Percentiles rank a stretch among this genome's conserved stretches.
Conservation (phyloP, 345 rosid species). For the Salix purpurea region DNA sequence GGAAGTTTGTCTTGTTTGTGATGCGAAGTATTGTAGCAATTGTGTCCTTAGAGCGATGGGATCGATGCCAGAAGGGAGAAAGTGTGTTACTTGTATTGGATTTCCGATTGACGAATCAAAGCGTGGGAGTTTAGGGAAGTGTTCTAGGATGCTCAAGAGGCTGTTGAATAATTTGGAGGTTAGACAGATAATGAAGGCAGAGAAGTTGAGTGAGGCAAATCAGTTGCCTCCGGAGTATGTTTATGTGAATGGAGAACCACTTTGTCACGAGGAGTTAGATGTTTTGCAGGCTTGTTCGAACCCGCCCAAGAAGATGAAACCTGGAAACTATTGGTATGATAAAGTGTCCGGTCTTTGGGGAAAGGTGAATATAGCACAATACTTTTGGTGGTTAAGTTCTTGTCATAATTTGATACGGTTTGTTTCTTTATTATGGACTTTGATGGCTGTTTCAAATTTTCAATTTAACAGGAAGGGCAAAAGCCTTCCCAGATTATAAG, state of each 20-base stretch:
- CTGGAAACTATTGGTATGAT: slow-evolving; percentile 98
- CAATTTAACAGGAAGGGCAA: slow-evolving; percentile 74
- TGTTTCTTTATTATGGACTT: slow-evolving; percentile 7
- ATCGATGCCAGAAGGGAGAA: slow-evolving; percentile 99
- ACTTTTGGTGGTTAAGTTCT: neutral
- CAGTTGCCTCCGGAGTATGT: slow-evolving; percentile 89
- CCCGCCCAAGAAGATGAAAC: slow-evolving; percentile 92
- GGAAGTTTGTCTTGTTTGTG: slow-evolving; percentile 94
- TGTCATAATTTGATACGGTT: slow-evolving; percentile 3
- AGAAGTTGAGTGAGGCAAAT: slow-evolving; percentile 84
- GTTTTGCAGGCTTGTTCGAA: slow-evolving; percentile 67
- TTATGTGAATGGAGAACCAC: slow-evolving; percentile 71
- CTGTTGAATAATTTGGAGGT: slow-evolving; percentile 88
- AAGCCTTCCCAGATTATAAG: slow-evolving; percentile 86
- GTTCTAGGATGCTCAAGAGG: slow-evolving; percentile 92
- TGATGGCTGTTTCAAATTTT: slow-evolving; percentile 23
- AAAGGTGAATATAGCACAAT: slow-evolving; percentile 55
- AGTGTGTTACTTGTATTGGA: slow-evolving; percentile 88
- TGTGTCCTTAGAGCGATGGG: slow-evolving; percentile 99
- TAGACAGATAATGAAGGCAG: slow-evolving; percentile 87
- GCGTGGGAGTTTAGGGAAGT: slow-evolving; percentile 72
- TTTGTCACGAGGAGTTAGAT: slow-evolving; percentile 76
- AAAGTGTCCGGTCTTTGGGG: slow-evolving; percentile 99
- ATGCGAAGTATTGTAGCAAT: slow-evolving; percentile 81
- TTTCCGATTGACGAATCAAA: slow-evolving; percentile 75